These are phyloP conservation scores for Boletellus dicymbophilus DNA, from an alignment of 1,284 basidiomycete species.

Conservation along the genomic window DNA sequence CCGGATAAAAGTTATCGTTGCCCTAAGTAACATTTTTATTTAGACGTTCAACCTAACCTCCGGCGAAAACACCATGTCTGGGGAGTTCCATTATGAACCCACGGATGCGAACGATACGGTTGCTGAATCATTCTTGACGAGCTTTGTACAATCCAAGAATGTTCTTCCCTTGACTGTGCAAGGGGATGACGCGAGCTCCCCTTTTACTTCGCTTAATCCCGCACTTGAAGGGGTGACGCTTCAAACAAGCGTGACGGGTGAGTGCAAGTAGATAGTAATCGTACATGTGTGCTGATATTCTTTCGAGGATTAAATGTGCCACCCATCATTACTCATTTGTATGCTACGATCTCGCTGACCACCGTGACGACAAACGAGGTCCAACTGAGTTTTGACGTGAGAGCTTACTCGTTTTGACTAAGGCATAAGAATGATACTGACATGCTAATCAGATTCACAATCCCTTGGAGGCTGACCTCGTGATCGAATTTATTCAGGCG, in stretches of 20 bases:
- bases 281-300: conserved; percentile 2
- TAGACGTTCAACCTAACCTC: conserved; percentile 61
- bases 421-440: too few relatives aligned
- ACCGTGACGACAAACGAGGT: conserved; percentile 54
- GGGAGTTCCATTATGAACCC: conserved; percentile 73
- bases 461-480: conserved; percentile 56
- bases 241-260: conserved; percentile 49
- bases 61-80: conserved; percentile 52
- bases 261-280: not conserved
- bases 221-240: conserved; percentile 62
- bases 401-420: conserved; percentile 10
- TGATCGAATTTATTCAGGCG: conserved; percentile 56
- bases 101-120: conserved; percentile 63
- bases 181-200: conserved; percentile 61
- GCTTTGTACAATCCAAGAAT: conserved; percentile 54
- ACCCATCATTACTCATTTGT: conserved; percentile 44
- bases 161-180: conserved; percentile 53
- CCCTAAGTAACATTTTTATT: not conserved
- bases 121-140: conserved; percentile 55
- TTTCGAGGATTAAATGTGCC: conserved; percentile 44
- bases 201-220: conserved; percentile 60
- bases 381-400: conserved; percentile 55
- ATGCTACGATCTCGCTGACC: conserved; percentile 51
- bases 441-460: conserved; percentile 56
- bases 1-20: conserved; percentile 1